Evolutionary conservation across 345 rosid species (phyloP), one percentile per base, ranked within the genome.

Genomic region (Kernera saxatilis): DNA sequence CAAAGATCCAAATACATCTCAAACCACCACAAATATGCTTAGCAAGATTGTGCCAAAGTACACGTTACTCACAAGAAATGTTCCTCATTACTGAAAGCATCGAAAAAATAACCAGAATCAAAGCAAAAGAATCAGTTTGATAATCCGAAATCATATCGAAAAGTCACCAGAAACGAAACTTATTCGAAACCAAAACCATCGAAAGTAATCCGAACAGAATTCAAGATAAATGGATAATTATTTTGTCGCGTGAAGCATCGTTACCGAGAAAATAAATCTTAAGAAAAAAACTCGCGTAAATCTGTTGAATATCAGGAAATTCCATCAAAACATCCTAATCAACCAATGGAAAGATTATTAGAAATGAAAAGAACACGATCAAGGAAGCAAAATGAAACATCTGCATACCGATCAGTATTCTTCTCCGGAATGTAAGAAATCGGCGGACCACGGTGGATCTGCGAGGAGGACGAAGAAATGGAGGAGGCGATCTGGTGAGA

Each of bases 401-500:
- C 0, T 2, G 3, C 52, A 3, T 59, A 74, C 68, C 64, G 74
- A 19, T 60, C n/a, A n/a, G n/a, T n/a, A n/a, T 45, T 55, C 1
- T 26, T 57, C 3, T 29, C 22, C 13, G 56, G 55, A 25, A 8
- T 1, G 3, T 3, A 6, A 21, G 0, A 1, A 17, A 27, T 10
- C 5, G 62, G 61, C 1, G 4, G 62, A n/a, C 6, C 1, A 50
- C 25, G 77, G 44, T 46, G 71, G 77, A 73, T 73, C 60, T 57
- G 52, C 17, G 29, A 41, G 4, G 64, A 72, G 6, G 49, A 64
- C 18, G 58, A 36, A 23, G 56, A 50, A 14, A 5, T 5, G 56
- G 46, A 45, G 51, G 43, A 73, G 58, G 35, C 66, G 72, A 73
- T 73, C 72, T 73, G 37, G 46, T 37, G 43, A 10, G 19, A 63